Evolutionary conservation across 805 yeast species (phyloP).

Genomic region (Saccharomycopsis javanensis): DNA sequence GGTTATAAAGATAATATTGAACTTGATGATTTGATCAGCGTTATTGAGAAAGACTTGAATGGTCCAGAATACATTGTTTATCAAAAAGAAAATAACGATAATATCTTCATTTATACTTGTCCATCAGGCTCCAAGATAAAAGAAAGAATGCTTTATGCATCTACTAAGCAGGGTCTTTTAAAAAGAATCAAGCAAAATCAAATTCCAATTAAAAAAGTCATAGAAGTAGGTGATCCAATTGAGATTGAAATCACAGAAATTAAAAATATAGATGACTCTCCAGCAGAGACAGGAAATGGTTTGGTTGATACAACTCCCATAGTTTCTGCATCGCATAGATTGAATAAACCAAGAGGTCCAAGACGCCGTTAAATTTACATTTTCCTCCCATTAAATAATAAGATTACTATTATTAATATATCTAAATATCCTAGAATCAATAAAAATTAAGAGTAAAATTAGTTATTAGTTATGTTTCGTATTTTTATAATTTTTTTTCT

Average conservation of each 20-base stretch:
- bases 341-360: constrained; percentile 18
- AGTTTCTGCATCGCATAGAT: constrained; percentile 14
- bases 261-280: constrained; percentile 55
- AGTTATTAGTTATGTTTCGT: too few relatives aligned
- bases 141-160: constrained; percentile 88
- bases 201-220: constrained; percentile 34
- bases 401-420: neutral
- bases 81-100: constrained; percentile 30
- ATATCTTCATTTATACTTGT: constrained; percentile 70
- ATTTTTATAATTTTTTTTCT: too few relatives aligned
- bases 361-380: constrained; percentile 14
- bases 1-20: constrained; percentile 22
- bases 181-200: constrained; percentile 35
- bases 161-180: constrained; percentile 57
- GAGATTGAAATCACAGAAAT: constrained; percentile 53
- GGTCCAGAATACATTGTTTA: constrained; percentile 54
- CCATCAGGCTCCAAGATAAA: constrained; percentile 86
- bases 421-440: neutral
- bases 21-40: constrained; percentile 26
- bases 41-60: constrained; percentile 25
- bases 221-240: constrained; percentile 66
- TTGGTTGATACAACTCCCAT: constrained; percentile 30
- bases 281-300: constrained; percentile 32
- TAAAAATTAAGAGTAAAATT: neutral
- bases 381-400: too few relatives aligned